phyloP scores from a whole-genome alignment of 805 yeast genomes.

The Cyberlindnera mississippiensis region DNA sequence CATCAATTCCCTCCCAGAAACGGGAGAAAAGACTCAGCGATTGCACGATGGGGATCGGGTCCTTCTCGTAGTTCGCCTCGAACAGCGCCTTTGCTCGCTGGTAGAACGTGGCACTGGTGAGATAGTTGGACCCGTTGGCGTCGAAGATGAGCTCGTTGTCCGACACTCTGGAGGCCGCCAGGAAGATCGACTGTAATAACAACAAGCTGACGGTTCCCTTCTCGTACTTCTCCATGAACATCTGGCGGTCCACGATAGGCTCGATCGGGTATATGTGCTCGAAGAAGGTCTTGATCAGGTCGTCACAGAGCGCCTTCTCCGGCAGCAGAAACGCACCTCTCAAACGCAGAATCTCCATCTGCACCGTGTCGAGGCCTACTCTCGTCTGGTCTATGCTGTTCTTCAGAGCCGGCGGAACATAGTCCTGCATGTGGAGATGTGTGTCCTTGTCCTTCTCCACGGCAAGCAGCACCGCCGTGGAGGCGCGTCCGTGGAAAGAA shows the following conservation, averaged over 20 bases:
- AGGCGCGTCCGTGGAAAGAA: slow-evolving; percentile 51
- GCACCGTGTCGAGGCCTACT: slow-evolving; percentile 47
- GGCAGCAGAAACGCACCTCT: slow-evolving; percentile 75
- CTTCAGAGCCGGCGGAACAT: slow-evolving; percentile 25
- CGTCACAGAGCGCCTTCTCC: slow-evolving; percentile 50
- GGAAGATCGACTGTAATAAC: slow-evolving; percentile 61
- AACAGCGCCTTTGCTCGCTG: slow-evolving; percentile 71
- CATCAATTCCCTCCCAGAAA: slow-evolving; percentile 73
- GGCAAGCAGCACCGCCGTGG: slow-evolving; percentile 35
- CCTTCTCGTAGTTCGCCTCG: slow-evolving; percentile 65
- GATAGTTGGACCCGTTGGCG: slow-evolving; percentile 40
- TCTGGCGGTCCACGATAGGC: slow-evolving; percentile 62
- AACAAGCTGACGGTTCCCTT: slow-evolving; percentile 57
- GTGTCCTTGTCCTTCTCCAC: slow-evolving; percentile 18
- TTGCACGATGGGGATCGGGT: slow-evolving; percentile 58
- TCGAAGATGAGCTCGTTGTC: slow-evolving; percentile 49
- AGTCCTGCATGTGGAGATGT: slow-evolving; percentile 31
- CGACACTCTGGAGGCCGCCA: slow-evolving; percentile 65
- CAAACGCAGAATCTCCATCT: slow-evolving; percentile 57
- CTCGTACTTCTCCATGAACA: slow-evolving; percentile 55
- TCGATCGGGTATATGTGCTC: slow-evolving; percentile 60
- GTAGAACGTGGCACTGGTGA: slow-evolving; percentile 56
- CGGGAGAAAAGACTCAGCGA: slow-evolving; percentile 59
- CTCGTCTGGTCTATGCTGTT: slow-evolving; percentile 27
- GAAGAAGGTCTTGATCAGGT: slow-evolving; percentile 59